Conservation (phyloP, 2,329 filamentous ascomycete genomes). For the Drechslerella dactyloides region DNA sequence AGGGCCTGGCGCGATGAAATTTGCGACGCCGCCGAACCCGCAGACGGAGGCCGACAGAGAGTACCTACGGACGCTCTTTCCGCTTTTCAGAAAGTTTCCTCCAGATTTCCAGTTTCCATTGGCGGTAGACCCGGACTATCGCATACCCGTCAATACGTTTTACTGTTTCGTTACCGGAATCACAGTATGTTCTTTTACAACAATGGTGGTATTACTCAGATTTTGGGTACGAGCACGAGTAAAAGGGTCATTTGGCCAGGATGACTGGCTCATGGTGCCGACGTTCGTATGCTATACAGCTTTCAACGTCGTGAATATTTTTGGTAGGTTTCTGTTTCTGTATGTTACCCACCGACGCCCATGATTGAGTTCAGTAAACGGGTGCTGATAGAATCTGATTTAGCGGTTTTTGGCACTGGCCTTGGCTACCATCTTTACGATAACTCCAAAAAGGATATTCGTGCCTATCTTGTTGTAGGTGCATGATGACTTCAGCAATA, state of each 20-base stretch:
- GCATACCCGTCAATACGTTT: conserved; percentile 28
- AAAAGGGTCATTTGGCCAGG: conserved; percentile 27
- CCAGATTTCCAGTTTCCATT: conserved; percentile 33
- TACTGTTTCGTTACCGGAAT: conserved; percentile 36
- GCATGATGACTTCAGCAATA: no score
- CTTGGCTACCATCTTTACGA: conserved; percentile 41
- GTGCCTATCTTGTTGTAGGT: conserved; percentile 29
- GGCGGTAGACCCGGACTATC: conserved; percentile 23
- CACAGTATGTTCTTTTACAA: conserved; percentile 29
- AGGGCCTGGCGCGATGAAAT: conserved; percentile 20
- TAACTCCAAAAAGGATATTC: conserved; percentile 34
- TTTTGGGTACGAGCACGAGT: conserved; percentile 24
- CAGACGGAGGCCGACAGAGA: conserved; percentile 41
- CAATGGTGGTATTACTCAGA: conserved; percentile 22
- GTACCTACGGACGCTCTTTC: conserved; percentile 29
- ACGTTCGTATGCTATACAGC: conserved; percentile 40
- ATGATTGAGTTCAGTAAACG: no score
- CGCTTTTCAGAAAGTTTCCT: conserved; percentile 25
- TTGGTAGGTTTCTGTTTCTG: conserved; percentile 19
- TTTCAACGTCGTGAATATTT: conserved; percentile 31
- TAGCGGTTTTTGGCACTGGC: conserved; percentile 35
- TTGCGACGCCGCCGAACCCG: conserved; percentile 31
- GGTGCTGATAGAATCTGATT: no score
- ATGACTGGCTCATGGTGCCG: conserved; percentile 47
- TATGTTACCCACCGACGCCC: no score